These are phyloP conservation scores for Globisporangium megalacanthum DNA, from an alignment of 352 stramenopile genomes.

Conservation along the genomic window DNA sequence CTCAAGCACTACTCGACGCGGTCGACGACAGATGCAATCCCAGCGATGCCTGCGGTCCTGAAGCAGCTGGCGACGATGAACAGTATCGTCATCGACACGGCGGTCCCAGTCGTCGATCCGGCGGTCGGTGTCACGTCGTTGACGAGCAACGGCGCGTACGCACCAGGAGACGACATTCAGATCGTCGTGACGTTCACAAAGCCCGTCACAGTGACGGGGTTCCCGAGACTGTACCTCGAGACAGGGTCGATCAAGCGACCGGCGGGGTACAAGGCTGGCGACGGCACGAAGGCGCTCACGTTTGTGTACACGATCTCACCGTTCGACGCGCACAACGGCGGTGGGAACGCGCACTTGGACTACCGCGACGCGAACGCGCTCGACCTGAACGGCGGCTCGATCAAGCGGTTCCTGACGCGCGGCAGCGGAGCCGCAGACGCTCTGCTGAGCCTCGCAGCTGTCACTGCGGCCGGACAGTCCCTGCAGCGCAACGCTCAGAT, in stretches of 20 bases:
- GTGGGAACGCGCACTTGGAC: slow-evolving; percentile 46
- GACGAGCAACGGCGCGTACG: slow-evolving; percentile 54
- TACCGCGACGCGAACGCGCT: slow-evolving; percentile 58
- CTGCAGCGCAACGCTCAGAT: slow-evolving; percentile 50
- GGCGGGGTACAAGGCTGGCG: slow-evolving; percentile 57
- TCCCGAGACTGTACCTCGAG: slow-evolving; percentile 66
- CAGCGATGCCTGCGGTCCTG: slow-evolving; percentile 38
- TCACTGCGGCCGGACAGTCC: slow-evolving; percentile 30
- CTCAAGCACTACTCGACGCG: slow-evolving; percentile 70
- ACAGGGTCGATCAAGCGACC: slow-evolving; percentile 63
- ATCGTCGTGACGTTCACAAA: slow-evolving; percentile 76
- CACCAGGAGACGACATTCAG: slow-evolving; percentile 56
- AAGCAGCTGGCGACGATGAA: slow-evolving; percentile 52
- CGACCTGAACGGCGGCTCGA: slow-evolving; percentile 61
- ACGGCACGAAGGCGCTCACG: slow-evolving; percentile 47
- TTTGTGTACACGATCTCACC: slow-evolving; percentile 73
- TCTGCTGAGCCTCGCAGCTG: slow-evolving; percentile 28
- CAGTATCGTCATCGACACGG: slow-evolving; percentile 58
- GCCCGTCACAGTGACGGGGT: slow-evolving; percentile 54
- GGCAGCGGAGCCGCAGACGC: slow-evolving; percentile 18
- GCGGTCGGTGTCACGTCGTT: slow-evolving; percentile 46
- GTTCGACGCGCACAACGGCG: slow-evolving; percentile 45
- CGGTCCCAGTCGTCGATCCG: slow-evolving; percentile 45
- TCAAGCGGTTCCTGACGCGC: slow-evolving; percentile 33
- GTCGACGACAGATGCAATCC: slow-evolving; percentile 49